These are phyloP conservation scores for Colletotrichum karsti DNA, from an alignment of 2,329 filamentous ascomycete genomes.

Conservation along the genomic window DNA sequence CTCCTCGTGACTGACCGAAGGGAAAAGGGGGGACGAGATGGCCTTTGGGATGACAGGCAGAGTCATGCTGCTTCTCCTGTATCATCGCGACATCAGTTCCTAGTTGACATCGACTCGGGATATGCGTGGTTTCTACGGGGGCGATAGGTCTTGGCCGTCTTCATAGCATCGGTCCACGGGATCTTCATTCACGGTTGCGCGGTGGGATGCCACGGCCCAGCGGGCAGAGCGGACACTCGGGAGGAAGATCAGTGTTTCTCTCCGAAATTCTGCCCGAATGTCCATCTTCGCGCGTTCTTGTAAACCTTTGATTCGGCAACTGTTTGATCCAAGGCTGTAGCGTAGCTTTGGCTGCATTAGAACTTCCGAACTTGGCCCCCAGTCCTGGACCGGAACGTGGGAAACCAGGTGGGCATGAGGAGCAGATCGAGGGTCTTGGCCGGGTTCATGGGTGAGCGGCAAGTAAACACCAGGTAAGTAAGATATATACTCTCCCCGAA, in stretches of 20 bases:
- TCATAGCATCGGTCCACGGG: background rate
- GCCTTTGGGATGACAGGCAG: slow-evolving; percentile 14
- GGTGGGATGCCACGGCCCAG: background rate
- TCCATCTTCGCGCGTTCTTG: background rate
- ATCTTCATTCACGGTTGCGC: background rate
- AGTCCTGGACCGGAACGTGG: background rate
- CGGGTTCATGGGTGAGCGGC: background rate
- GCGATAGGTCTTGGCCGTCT: background rate
- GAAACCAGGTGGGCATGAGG: background rate
- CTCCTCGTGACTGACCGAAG: background rate
- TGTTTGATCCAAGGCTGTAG: background rate
- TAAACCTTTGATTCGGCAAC: background rate
- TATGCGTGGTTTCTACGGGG: background rate
- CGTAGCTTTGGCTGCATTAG: background rate
- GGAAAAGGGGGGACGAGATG: background rate
- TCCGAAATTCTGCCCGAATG: background rate
- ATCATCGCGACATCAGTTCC: slow-evolving; percentile 8
- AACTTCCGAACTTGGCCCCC: background rate
- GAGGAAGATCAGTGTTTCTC: background rate
- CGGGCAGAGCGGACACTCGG: background rate
- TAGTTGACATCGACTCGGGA: background rate
- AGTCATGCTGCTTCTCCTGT: slow-evolving; percentile 19
- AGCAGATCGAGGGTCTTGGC: background rate
- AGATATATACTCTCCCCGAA: background rate
- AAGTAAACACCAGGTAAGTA: background rate